Percentiles rank a stretch among this genome's conserved stretches.
Conservation (phyloP, 2,329 filamentous ascomycete species). For the Paradendryphiella salina region DNA sequence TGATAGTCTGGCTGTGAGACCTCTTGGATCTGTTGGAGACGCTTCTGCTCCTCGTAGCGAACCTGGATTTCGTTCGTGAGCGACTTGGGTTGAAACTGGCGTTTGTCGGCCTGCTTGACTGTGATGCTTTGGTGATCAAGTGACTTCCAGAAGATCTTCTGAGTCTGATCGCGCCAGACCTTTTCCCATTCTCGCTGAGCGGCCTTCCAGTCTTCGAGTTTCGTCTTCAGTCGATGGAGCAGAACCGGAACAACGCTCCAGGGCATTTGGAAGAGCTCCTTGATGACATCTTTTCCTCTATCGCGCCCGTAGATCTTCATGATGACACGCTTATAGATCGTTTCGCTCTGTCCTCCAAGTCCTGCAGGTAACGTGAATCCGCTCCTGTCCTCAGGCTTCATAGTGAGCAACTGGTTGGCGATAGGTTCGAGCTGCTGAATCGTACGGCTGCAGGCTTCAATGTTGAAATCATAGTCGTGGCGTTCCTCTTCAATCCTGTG, state of each 20-base stretch:
- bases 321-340: constrained; percentile 94
- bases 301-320: constrained; percentile 96
- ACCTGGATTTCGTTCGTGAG: constrained; percentile 89
- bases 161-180: constrained; percentile 95
- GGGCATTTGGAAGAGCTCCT: constrained; percentile 81
- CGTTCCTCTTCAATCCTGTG: constrained; percentile 97
- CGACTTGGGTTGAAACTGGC: constrained; percentile 85
- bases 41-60: constrained; percentile 87
- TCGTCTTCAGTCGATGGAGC: constrained; percentile 86
- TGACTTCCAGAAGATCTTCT: constrained; percentile 92
- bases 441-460: constrained; percentile 90
- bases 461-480: constrained; percentile 98
- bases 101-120: constrained; percentile 86
- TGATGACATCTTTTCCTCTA: constrained; percentile 80
- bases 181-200: constrained; percentile 98
- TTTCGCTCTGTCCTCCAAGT: constrained; percentile 89
- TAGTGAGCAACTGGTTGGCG: constrained; percentile 82
- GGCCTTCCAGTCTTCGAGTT: constrained; percentile 96
- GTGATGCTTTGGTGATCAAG: constrained; percentile 95
- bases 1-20: constrained; percentile 69
- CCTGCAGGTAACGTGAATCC: constrained; percentile 79
- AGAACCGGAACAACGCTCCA: constrained; percentile 88
- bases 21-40: constrained; percentile 64
- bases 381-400: constrained; percentile 70
- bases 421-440: constrained; percentile 96